Conservation (phyloP, 179 eudicot genomes). For the Beta corolliflora region DNA sequence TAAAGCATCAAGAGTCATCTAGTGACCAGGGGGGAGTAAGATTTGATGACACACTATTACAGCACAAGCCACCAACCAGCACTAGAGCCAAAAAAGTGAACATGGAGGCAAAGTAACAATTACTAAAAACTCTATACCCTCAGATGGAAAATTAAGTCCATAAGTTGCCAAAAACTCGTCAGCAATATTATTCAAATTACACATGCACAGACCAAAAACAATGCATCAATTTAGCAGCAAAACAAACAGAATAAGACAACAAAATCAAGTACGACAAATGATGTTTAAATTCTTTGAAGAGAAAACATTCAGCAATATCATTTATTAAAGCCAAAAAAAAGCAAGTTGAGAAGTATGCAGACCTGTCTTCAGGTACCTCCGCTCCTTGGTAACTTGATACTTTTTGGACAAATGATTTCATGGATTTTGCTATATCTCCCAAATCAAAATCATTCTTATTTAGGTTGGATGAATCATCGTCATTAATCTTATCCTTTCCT, state of each 20-base stretch:
- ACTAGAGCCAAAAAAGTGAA: not conserved
- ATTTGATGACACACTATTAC: not conserved
- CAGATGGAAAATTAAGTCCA: not conserved
- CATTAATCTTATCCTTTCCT: slow-evolving; percentile 58
- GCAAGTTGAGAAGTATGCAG: slow-evolving; percentile 10
- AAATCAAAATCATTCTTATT: slow-evolving; percentile 60
- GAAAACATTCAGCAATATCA: not conserved
- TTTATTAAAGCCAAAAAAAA: not conserved
- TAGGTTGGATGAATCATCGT: slow-evolving; percentile 37
- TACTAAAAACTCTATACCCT: too few species aligned
- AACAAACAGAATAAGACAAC: not conserved
- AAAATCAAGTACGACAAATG: not conserved
- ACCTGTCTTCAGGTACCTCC: slow-evolving; percentile 87
- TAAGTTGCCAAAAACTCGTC: not conserved
- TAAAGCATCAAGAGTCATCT: not conserved
- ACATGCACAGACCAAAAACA: not conserved
- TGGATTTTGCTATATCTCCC: slow-evolving; percentile 74
- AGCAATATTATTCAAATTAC: not conserved
- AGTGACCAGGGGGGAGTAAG: not conserved
- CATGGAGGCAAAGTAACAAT: not conserved
- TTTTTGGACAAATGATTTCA: slow-evolving; percentile 76
- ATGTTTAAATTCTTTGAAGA: not conserved
- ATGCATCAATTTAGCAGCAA: not conserved
- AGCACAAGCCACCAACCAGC: not conserved
- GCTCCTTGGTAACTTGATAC: slow-evolving; percentile 89